These are phyloP conservation scores for Pseudozyma tsukubaensis DNA, from an alignment of 1,284 basidiomycete genomes.

Conservation along the genomic window DNA sequence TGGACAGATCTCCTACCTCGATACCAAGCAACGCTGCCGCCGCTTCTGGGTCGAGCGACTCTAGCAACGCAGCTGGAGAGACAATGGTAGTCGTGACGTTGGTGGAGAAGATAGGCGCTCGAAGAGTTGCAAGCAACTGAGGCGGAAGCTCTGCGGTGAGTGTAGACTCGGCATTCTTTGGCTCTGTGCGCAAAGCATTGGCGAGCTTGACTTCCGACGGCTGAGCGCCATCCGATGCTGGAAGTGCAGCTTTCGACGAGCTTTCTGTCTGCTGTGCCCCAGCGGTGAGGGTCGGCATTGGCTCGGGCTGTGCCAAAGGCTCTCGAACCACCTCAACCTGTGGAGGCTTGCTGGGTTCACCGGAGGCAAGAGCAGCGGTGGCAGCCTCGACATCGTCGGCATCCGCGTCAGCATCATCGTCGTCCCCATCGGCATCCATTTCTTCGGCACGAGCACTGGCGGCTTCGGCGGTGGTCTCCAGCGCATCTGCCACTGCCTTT, in stretches of 20 bases:
- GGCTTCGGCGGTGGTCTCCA: slow-evolving; percentile 50
- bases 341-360: slow-evolving; percentile 42
- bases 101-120: slow-evolving; percentile 64
- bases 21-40: slow-evolving; percentile 57
- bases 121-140: slow-evolving; percentile 57
- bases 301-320: slow-evolving; percentile 24
- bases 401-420: slow-evolving; percentile 52
- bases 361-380: slow-evolving; percentile 38
- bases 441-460: slow-evolving; percentile 49
- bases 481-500: slow-evolving; percentile 54
- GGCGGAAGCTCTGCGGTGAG: slow-evolving; percentile 59
- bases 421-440: slow-evolving; percentile 50
- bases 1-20: slow-evolving; percentile 42
- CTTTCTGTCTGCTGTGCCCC: slow-evolving; percentile 3
- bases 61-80: slow-evolving; percentile 56
- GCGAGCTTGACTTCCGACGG: slow-evolving; percentile 8
- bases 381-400: slow-evolving; percentile 54
- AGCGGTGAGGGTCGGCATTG: slow-evolving; percentile 47
- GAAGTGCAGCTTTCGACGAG: neutral
- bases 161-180: slow-evolving; percentile 50
- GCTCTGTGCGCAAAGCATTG: slow-evolving; percentile 32
- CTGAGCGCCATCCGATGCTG: neutral
- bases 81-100: slow-evolving; percentile 58
- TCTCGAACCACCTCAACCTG: slow-evolving; percentile 50
- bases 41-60: slow-evolving; percentile 55